Evolutionary conservation across 73 alveolate species (phyloP).

Genomic region (Stentor roeselii): DNA sequence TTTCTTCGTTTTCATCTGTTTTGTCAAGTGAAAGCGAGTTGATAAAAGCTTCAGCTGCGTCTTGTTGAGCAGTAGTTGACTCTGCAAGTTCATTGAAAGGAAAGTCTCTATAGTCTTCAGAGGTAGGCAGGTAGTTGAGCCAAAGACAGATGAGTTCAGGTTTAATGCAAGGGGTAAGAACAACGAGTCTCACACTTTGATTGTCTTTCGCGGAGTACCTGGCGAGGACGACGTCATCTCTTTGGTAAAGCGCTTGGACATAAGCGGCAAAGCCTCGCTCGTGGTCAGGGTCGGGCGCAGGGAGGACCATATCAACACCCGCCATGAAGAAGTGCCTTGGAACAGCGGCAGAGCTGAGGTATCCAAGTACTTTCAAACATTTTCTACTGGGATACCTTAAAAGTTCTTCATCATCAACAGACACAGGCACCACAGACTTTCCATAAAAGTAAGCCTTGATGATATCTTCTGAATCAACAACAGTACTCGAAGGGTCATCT

Average conservation of each 20-base stretch:
- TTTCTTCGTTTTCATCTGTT: slow-evolving; percentile 65
- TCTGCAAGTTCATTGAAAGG: slow-evolving; percentile 80
- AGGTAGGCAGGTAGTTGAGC: slow-evolving; percentile 87
- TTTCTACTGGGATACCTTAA: slow-evolving; percentile 68
- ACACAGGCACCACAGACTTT: slow-evolving; percentile 83
- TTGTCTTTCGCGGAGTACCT: slow-evolving; percentile 77
- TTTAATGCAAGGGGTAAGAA: slow-evolving; percentile 79
- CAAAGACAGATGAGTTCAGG: slow-evolving; percentile 74
- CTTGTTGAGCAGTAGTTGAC: slow-evolving; percentile 64
- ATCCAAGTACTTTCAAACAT: slow-evolving; percentile 84
- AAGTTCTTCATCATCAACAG: slow-evolving; percentile 69
- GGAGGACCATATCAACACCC: slow-evolving; percentile 88
- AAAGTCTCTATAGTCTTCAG: slow-evolving; percentile 91
- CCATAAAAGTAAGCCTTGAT: slow-evolving; percentile 91
- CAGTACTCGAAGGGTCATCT: slow-evolving; percentile 90
- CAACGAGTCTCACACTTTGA: slow-evolving; percentile 81
- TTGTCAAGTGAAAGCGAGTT: slow-evolving; percentile 77
- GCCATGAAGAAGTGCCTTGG: slow-evolving; percentile 85
- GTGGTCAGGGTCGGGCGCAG: slow-evolving; percentile 59
- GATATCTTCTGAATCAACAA: slow-evolving; percentile 67
- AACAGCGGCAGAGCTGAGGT: slow-evolving; percentile 63
- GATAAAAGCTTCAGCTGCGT: slow-evolving; percentile 75
- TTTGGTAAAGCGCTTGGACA: slow-evolving; percentile 77
- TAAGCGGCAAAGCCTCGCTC: slow-evolving; percentile 78
- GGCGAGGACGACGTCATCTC: slow-evolving; percentile 78